A percentile compares a stretch with the other conserved stretches of the same genome.
These are phyloP conservation scores for Sordariomycetes sp. DNA, from an alignment of 2,329 filamentous ascomycete species.

Conservation along the genomic window DNA sequence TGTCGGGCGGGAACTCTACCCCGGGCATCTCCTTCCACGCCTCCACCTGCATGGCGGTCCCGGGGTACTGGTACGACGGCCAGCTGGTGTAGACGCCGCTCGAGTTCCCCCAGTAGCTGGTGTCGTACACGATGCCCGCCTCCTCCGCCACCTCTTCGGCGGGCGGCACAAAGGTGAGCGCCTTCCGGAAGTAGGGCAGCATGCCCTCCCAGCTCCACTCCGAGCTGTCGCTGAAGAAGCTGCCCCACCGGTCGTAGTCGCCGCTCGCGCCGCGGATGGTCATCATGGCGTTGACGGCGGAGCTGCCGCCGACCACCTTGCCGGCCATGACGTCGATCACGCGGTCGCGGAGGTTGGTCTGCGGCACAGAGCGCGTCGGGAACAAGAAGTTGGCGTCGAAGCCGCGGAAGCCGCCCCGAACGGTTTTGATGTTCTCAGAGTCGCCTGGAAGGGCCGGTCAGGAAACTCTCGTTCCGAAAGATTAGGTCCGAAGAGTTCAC, in stretches of 20 bases:
- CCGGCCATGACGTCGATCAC: conserved; percentile 6
- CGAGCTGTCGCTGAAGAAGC: conserved; percentile 16
- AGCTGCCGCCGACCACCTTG: conserved; percentile 22
- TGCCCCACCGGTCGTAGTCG: conserved; percentile 17
- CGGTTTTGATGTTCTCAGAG: conserved; percentile 2
- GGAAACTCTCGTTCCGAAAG: neutral
- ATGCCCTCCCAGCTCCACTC: conserved; percentile 15
- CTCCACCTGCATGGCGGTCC: conserved; percentile 18
- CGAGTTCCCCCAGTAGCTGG: conserved; percentile 23
- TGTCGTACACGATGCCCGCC: conserved; percentile 17
- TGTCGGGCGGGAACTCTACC: conserved; percentile 25
- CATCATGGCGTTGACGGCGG: conserved; percentile 23
- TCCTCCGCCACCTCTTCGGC: conserved; percentile 10
- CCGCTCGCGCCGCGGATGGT: conserved; percentile 20
- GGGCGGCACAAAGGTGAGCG: conserved; percentile 14
- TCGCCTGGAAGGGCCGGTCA: neutral
- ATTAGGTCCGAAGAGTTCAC: neutral
- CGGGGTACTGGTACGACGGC: conserved; percentile 26
- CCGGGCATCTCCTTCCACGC: conserved; percentile 25
- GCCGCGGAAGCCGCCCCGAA: conserved; percentile 5
- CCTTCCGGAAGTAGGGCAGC: conserved; percentile 15
- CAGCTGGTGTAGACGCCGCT: conserved; percentile 24
- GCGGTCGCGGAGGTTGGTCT: conserved; percentile 8
- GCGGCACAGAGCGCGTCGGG: conserved; percentile 8
- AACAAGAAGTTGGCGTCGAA: conserved; percentile 5